Base-by-base conservation (phyloP, 495 filamentous ascomycete genomes). In the Penicillium maclennaniae region DNA sequence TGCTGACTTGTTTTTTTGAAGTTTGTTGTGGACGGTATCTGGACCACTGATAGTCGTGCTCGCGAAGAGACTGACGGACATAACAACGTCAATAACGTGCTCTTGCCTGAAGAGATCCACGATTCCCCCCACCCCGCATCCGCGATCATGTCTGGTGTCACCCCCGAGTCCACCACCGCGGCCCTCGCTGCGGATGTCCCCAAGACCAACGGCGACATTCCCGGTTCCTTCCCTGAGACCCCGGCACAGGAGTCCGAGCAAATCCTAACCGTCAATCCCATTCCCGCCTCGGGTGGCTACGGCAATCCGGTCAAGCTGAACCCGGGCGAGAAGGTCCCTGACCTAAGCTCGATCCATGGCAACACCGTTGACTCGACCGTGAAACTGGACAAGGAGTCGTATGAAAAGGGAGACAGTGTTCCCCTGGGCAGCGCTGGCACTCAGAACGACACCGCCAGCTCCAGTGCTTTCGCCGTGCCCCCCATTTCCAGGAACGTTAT, bases 21-120 rank as follows among this genome's bases (percentile, higher is more conserved):
- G 89, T 97, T 95, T 71, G 87, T 97, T 58, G 92, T 95, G 42
- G 91, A 98, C 80, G 85, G 83, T 40, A 79, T 74, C 53, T 98
- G 93, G 93, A 83, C 80, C 20, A 88, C 84, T 56, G 88, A 96
- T 66, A 83, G 83, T 59, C 80, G 83, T 45, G 85, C 83, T 20
- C 88, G 88, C 25, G 82, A 87, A 69, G 90, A 95, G 71, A 79
- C 76, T 54, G 93, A 96, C 77, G 78, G 77, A 42, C 70, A 80
- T 45, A 82, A 85, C 54, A 93, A 91, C 78, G 75, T 88, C 49
- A 97, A 97, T 77, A 97, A 96, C 82, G 78, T 97, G 46, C 78
- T 98, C 27, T 77, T 82, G 12, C 83, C 87, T 15, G 80, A 90
- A 51, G 79, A 88, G 57, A 86, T 96, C 50, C 53, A 62, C 52